phyloP scores from a whole-genome alignment of 768 basidiomycete species.

The Leccinum rimulosum region DNA sequence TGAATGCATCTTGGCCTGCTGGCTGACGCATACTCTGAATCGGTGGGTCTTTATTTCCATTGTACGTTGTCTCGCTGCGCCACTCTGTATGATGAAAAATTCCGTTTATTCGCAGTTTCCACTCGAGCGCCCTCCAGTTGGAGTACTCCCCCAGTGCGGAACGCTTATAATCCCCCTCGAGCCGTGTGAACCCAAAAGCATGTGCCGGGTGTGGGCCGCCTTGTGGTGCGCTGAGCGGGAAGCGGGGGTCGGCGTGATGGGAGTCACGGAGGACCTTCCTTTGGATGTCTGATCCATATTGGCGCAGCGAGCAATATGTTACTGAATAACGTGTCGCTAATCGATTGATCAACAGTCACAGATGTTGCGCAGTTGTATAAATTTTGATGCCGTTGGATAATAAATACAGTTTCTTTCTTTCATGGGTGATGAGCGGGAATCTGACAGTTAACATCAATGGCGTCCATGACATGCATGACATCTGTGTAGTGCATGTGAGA shows the following conservation, averaged over 20 bases:
- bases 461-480: too few relatives aligned
- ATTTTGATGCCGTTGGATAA: background rate
- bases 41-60: conserved; percentile 25
- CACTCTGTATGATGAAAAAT: conserved; percentile 50
- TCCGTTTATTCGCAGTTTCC: conserved; percentile 87
- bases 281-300: conserved; percentile 77
- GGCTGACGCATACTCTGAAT: background rate
- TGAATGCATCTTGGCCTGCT: background rate
- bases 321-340: conserved; percentile 4
- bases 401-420: background rate
- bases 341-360: conserved; percentile 6
- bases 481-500: background rate
- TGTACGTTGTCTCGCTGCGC: conserved; percentile 17
- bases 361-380: background rate
- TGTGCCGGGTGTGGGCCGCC: conserved; percentile 64
- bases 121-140: conserved; percentile 64
- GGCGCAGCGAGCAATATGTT: conserved; percentile 23
- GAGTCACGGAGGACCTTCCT: conserved; percentile 72
- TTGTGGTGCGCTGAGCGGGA: conserved; percentile 66
- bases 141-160: conserved; percentile 74
- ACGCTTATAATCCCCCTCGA: conserved; percentile 70
- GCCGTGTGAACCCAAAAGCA: conserved; percentile 69
- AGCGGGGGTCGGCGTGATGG: conserved; percentile 72
- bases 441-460: background rate
- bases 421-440: background rate